Evolutionary conservation across 2,329 filamentous ascomycete species (phyloP).

Genomic region (Trichoderma sp.): DNA sequence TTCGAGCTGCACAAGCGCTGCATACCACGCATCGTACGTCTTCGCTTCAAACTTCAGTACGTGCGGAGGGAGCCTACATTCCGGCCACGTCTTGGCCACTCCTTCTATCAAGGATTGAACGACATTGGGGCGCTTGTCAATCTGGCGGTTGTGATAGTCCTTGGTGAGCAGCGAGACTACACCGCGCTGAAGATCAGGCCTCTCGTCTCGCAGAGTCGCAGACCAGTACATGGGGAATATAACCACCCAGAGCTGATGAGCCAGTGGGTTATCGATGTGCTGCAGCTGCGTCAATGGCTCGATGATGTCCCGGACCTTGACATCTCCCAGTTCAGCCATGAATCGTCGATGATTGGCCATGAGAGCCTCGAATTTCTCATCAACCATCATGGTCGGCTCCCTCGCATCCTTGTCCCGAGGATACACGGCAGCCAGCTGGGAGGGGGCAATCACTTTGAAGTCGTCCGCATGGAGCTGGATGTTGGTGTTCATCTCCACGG

Average conservation of each 20-base stretch:
- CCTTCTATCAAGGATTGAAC: conserved; percentile 90
- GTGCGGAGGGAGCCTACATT: conserved; percentile 91
- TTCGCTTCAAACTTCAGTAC: conserved; percentile 93
- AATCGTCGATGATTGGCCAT: conserved; percentile 82
- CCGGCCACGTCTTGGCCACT: conserved; percentile 78
- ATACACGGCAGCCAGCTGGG: conserved; percentile 72
- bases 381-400: conserved; percentile 69
- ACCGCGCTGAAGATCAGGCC: conserved; percentile 85
- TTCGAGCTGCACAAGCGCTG: conserved; percentile 86
- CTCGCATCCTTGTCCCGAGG: conserved; percentile 73
- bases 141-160: conserved; percentile 91
- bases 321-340: conserved; percentile 76
- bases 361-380: conserved; percentile 80
- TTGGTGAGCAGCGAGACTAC: conserved; percentile 90
- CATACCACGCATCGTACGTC: conserved; percentile 97
- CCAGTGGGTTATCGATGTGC: conserved; percentile 79
- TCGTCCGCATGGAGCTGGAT: conserved; percentile 82
- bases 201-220: conserved; percentile 81
- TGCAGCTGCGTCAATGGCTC: conserved; percentile 91
- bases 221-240: conserved; percentile 96
- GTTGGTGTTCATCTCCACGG: conserved; percentile 79
- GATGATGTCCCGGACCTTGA: conserved; percentile 84
- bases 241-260: conserved; percentile 86
- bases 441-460: conserved; percentile 75
- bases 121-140: conserved; percentile 94